Percentiles rank a stretch among this genome's conserved stretches.
phyloP scores from a whole-genome alignment of 169 alveolate species.

The Pseudocohnilembus persalinus region DNA sequence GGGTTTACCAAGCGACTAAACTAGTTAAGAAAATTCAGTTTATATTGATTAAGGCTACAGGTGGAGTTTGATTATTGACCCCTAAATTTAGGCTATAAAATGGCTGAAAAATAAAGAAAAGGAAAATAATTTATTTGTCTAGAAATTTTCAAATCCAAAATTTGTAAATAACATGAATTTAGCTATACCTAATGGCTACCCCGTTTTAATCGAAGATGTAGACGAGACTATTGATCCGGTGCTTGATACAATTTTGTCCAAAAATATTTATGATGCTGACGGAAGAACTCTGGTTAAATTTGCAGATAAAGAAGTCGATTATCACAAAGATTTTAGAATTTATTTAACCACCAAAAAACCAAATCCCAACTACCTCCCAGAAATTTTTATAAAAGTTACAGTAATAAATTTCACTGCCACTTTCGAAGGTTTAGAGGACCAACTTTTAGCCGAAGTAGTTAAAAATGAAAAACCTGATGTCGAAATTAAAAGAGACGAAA shows the following conservation, averaged over 20 bases:
- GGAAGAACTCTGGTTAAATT: constrained; percentile 66
- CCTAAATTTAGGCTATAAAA: constrained; percentile 81
- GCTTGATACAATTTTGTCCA: constrained; percentile 87
- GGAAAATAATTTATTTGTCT: constrained; percentile 69
- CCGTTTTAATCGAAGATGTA: constrained; percentile 88
- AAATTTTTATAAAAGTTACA: constrained; percentile 84
- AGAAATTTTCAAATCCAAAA: constrained; percentile 77
- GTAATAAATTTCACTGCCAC: constrained; percentile 89
- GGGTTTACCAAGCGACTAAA: constrained; percentile 82
- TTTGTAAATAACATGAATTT: constrained; percentile 64
- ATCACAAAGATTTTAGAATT: constrained; percentile 63
- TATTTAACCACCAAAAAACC: constrained; percentile 86
- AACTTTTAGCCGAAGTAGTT: constrained; percentile 84
- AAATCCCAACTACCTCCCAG: constrained; percentile 89
- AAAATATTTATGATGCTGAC: constrained; percentile 64
- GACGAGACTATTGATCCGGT: constrained; percentile 90
- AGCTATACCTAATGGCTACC: constrained; percentile 73
- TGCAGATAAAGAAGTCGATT: constrained; percentile 84
- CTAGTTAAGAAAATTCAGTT: constrained; percentile 79
- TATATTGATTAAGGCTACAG: constrained; percentile 72
- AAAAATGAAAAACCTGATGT: constrained; percentile 81
- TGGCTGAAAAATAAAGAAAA: constrained; percentile 80
- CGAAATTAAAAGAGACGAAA: constrained; percentile 78
- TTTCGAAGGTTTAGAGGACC: constrained; percentile 88
- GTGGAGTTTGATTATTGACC: constrained; percentile 87